Evolutionary conservation across 2,329 filamentous ascomycete species (phyloP).

Genomic region (Sclerotinia borealis): DNA sequence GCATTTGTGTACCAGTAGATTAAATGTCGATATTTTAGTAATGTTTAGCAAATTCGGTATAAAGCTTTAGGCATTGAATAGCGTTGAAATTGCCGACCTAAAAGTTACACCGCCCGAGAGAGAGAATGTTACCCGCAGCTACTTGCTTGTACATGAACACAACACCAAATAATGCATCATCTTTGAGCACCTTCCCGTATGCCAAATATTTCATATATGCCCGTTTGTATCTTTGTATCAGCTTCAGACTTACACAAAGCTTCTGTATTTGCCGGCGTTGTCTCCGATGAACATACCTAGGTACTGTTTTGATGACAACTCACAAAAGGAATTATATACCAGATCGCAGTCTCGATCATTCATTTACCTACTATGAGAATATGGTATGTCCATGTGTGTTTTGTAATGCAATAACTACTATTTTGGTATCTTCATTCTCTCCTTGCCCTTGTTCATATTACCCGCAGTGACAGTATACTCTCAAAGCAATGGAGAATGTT

Average conservation of each 20-base stretch:
- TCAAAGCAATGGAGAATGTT: neutral
- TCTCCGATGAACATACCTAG: neutral
- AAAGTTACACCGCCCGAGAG: constrained; percentile 4
- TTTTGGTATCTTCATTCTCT: neutral
- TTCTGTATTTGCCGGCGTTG: neutral
- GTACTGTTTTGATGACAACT: neutral
- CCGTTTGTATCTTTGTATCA: neutral
- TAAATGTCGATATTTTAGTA: neutral
- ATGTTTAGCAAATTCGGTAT: neutral
- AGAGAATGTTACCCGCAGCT: neutral
- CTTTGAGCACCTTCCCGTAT: neutral
- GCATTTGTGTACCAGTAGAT: neutral
- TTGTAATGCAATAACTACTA: neutral
- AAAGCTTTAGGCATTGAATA: neutral
- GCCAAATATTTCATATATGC: neutral
- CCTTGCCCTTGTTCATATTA: neutral
- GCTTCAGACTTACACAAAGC: neutral
- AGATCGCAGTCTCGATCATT: neutral
- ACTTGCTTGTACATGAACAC: neutral
- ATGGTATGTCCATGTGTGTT: neutral
- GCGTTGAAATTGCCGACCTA: neutral
- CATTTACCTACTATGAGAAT: neutral
- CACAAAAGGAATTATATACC: neutral
- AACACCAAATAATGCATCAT: constrained; percentile 6
- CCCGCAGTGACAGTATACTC: neutral